Base-by-base conservation (phyloP, 1,284 basidiomycete genomes). In the Microbotryomycetes sp. region DNA sequence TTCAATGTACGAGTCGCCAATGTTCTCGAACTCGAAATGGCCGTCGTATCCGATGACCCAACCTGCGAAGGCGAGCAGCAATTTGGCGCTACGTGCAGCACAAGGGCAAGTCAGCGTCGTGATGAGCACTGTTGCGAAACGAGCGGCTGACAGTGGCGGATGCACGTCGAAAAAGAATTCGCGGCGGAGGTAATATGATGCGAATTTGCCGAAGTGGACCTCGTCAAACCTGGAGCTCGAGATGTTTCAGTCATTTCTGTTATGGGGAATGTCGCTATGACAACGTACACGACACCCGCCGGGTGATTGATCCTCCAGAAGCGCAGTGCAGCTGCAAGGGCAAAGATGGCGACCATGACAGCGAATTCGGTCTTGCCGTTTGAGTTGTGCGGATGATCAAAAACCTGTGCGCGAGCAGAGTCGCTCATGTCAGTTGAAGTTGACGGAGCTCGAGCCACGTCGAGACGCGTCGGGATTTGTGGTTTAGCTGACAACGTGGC, bases 131-230 rank as follows among this genome's bases (percentile, higher is more conserved):
- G n/a, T n/a, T n/a, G n/a, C n/a, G n/a, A n/a, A n/a, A n/a, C 31
- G 13, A 31, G 27, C n/a, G 9, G 24, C 29, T 41, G 46, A 65
- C 64, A 97, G 85, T 16, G 94, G 94, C 45, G 94, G 94, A 73
- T 99, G 96, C 4, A 99, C 96, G 75, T 99, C 96, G 79, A 99
- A 99, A 78, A 97, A 97, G 79, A 96, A 99, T 77, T 96, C 84
- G 66, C 91, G 81, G 57, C 80, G 80, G 71, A 97, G 85, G 76
- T 97, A 97, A 76, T 91, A 89, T 5, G 88, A 84, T 21, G 92
- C 91, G 75, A 97, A 93, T 78, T 74, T 67, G 45, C 64, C 63
- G 30, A 70, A 97, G 74, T 97, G 92, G 15, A 97, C 92, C 78
- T 97, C 92, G 75, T 97, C 92, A 75, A 97, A 97, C 45, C 91